These are phyloP conservation scores for Lablab purpureus DNA, from an alignment of 306 rosid genomes.

Conservation along the genomic window DNA sequence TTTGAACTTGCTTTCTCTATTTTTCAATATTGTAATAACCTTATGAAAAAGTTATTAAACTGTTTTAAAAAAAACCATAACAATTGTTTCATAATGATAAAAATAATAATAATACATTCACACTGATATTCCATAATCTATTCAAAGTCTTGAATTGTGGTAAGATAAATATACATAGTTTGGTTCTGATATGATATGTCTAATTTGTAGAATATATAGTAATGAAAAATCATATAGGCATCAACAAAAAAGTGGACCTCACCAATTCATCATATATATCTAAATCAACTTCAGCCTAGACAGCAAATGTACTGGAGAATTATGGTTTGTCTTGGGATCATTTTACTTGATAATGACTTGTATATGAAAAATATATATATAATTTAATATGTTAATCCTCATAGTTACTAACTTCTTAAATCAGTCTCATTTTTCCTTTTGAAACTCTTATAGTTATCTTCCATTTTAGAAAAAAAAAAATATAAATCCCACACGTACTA, in stretches of 20 bases:
- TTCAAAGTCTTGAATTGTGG: neutral
- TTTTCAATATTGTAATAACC: neutral
- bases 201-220: neutral
- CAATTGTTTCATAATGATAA: no score
- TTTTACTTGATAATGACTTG: constrained; percentile 7
- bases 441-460: no score
- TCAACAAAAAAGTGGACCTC: constrained; percentile 44
- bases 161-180: constrained; percentile 33
- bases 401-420: neutral
- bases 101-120: no score
- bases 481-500: no score
- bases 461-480: no score
- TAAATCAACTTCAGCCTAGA: constrained; percentile 19
- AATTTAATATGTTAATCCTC: neutral
- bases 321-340: constrained; percentile 29
- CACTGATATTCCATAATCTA: neutral
- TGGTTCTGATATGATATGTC: constrained; percentile 24
- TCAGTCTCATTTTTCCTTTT: no score
- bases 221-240: neutral
- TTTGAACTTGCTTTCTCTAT: neutral
- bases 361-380: neutral
- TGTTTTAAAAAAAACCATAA: neutral
- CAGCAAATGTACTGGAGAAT: constrained; percentile 18
- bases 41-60: neutral
- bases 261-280: constrained; percentile 30